Base-by-base conservation (phyloP, 768 basidiomycete species). In the Agrocybe chaxingu region DNA sequence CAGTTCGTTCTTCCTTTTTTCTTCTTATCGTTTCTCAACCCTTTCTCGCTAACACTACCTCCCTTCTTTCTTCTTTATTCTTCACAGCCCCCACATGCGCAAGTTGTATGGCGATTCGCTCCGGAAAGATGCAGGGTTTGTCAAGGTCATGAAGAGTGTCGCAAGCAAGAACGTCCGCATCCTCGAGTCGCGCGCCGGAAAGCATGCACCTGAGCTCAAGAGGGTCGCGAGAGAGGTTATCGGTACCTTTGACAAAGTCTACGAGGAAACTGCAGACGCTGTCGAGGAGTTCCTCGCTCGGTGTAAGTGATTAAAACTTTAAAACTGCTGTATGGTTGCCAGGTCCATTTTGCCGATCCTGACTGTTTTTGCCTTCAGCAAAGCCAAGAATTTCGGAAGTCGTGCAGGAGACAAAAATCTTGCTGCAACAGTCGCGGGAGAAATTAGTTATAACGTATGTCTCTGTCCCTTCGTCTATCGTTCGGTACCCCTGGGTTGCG, bases 111-210 rank as follows among this genome's bases (percentile, higher is more conserved):
- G 97, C 2, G 84, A 95, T 61, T 85, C 89, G 10, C 73, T 99
- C 9, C 85, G 97, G 55, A 92, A 94, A 68, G 96, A 98, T 51
- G 96, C 95, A 1, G 97, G 97, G 45, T 89, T 98, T 56, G 92
- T 96, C 59, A 97, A 98, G 73, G 95, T 98, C n/a, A 86, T 99
- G 67, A 95, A 94, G 70, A 89, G 79, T 52, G 92, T 95, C 8
- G 94, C 94, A 3, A 84, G 78, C 62, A 87, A 85, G 71, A 91
- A 92, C 54, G 90, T 84, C 0, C 78, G 80, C 29, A 75, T 88
- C 6, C 64, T 96, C 19, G 89, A 92, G 60, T 81, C 78, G 8
- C 79, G 81, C 30, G 89, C 90, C 8, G 86, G 82, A n/a, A 80
- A 78, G 43, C 90, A 94, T 67, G 89, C 82, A 6, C 89, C 90